Conservation (phyloP, 192 early-diverging fungal species). For the Gaertneriomyces sp. region DNA sequence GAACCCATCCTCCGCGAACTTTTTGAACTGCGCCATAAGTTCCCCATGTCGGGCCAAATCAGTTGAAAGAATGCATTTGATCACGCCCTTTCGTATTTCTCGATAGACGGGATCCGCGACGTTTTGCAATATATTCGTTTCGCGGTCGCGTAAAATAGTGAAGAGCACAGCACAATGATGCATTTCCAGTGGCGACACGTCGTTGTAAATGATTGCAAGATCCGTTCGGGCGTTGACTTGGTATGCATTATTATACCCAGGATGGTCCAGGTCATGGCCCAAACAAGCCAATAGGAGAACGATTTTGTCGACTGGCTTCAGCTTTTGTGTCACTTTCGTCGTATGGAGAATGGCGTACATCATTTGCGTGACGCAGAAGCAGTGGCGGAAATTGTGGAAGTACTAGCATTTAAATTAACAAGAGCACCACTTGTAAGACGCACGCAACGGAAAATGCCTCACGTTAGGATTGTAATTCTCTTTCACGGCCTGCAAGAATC, state of each 20-base stretch:
- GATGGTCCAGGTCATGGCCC: conserved; percentile 46
- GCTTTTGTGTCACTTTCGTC: conserved; percentile 29
- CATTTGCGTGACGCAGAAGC: conserved; percentile 57
- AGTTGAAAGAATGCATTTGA: conserved; percentile 51
- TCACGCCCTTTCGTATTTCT: conserved; percentile 49
- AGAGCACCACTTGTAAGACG: too few relatives aligned
- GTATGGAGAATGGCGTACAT: conserved; percentile 47
- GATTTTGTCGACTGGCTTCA: conserved; percentile 42
- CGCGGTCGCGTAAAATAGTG: conserved; percentile 34
- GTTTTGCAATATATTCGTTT: conserved; percentile 39
- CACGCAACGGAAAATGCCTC: too few relatives aligned
- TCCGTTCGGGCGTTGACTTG: conserved; percentile 50
- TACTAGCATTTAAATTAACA: conserved; percentile 2
- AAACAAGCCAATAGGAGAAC: conserved; percentile 31
- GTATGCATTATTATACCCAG: conserved; percentile 53
- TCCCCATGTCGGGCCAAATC: conserved; percentile 57
- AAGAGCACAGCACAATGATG: conserved; percentile 51
- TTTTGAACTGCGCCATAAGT: conserved; percentile 41
- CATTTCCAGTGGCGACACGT: conserved; percentile 52
- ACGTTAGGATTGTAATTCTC: conserved; percentile 43
- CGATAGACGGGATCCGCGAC: conserved; percentile 34
- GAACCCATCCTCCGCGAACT: conserved; percentile 32
- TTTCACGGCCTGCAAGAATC: conserved; percentile 37
- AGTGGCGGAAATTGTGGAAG: conserved; percentile 55
- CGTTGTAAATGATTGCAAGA: conserved; percentile 53